phyloP scores from a whole-genome alignment of 2,329 filamentous ascomycete genomes.

The Aspergillus neoniger region DNA sequence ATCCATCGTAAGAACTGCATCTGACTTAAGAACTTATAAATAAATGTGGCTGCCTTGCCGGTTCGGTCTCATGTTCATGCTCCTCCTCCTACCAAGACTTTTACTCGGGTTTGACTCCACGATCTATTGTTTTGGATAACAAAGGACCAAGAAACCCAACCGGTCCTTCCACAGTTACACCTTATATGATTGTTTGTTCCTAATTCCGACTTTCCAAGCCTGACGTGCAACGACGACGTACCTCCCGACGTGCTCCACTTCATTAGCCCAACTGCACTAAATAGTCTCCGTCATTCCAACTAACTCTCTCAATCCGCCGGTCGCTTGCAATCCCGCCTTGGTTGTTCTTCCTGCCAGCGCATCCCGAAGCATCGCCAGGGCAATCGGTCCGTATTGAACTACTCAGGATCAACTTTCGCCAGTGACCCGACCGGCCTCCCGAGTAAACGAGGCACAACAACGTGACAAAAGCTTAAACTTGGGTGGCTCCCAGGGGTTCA shows the following conservation, averaged over 20 bases:
- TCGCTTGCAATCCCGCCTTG: background rate
- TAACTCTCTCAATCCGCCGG: background rate
- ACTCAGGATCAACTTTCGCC: background rate
- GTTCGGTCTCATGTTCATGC: background rate
- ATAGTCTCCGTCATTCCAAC: background rate
- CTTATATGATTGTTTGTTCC: too few species aligned
- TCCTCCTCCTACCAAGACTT: background rate
- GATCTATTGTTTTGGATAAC: background rate
- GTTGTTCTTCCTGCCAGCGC: background rate
- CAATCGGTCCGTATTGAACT: background rate
- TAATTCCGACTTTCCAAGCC: background rate
- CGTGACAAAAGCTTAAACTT: constrained; percentile 5
- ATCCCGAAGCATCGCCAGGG: background rate
- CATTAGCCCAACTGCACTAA: background rate
- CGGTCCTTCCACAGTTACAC: background rate
- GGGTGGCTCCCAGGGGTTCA: constrained; percentile 10
- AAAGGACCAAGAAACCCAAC: background rate
- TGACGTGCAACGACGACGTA: background rate
- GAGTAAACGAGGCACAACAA: background rate
- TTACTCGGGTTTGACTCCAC: background rate
- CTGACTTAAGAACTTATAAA: background rate
- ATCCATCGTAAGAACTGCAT: background rate
- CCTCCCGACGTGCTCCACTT: background rate
- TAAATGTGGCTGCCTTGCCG: constrained; percentile 3
- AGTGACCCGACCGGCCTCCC: background rate